Evolutionary conservation across 352 stramenopile genomes (phyloP), one percentile per base, ranked within the genome.

Genomic region (Plasmopara muralis): DNA sequence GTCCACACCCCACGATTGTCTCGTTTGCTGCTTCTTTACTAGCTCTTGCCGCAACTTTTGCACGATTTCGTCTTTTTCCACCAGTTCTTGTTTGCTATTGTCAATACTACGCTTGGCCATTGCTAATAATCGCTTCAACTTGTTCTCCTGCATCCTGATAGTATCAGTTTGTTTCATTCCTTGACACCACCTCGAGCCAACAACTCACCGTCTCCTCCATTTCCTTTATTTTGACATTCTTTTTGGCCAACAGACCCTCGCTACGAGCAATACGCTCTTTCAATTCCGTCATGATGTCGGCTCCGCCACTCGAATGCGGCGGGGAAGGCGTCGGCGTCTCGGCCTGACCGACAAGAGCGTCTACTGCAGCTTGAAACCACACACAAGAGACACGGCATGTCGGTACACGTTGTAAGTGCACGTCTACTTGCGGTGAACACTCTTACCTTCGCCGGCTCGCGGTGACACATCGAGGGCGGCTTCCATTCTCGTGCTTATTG

Each of bases 91-190:
- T 49, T 92, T 90, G 57, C 82, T 94, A 60, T 91, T 94, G 53
- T 94, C 83, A 50, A 94, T 90, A 54, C 83, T 94, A 38, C 83
- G 77, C 57, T 94, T 94, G n/a, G 83, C 83, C 76, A 91, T 83
- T 9, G 80, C 78, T 31, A 94, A 59, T 50, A 94, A 50, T 5
- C 83, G 73, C 69, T 92, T 94, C 39, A 94, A 43, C 50, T 91
- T 94, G 25, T 61, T 61, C 48, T 94, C 81, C 75, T 90, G 44
- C 15, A 38, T 28, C 5, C 40, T 35, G 30, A 55, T 1, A 18
- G 48, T 25, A 28, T 55, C 16, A 48, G 35, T 12, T 20, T 44
- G n/a, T 13, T 25, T 35, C 46, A 44, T 13, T n/a, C 28, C 5
- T n/a, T 43, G 18, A 30, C 37, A 15, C 12, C 12, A 41, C 9